Conservation (phyloP, 495 filamentous ascomycete species). For the Lasiosphaeriaceae sp. region DNA sequence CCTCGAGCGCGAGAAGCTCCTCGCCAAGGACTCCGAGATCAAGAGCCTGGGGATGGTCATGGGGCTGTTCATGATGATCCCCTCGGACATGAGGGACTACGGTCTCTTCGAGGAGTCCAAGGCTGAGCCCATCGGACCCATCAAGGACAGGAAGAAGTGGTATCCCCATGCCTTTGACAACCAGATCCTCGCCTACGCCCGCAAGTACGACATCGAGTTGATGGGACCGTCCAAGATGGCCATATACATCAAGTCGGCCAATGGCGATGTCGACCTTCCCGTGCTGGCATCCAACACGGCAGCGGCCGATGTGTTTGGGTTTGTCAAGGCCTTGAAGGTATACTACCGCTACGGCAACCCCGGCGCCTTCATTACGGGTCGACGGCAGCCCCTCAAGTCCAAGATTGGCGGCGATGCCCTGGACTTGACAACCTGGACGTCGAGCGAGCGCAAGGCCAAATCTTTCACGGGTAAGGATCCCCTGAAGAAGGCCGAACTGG, state of each 20-base stretch:
- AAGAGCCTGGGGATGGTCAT: constrained; percentile 31
- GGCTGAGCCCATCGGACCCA: constrained; percentile 11
- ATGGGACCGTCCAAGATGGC: constrained; percentile 27
- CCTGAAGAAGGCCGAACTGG: constrained; percentile 21
- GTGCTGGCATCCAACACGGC: constrained; percentile 6
- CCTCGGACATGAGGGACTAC: constrained; percentile 1
- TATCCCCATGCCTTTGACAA: constrained; percentile 7
- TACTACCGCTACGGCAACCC: constrained; percentile 3
- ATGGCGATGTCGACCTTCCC: constrained; percentile 19
- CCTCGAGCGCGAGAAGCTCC: constrained; percentile 25
- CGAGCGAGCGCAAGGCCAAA: constrained; percentile 23
- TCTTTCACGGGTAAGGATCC: constrained; percentile 24
- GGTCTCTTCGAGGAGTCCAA: background rate
- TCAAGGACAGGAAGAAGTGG: constrained; percentile 22
- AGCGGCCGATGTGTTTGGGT: constrained; percentile 17
- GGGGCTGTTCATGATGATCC: constrained; percentile 28
- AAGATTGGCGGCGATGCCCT: constrained; percentile 33
- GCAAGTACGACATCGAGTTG: constrained; percentile 20
- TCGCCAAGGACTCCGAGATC: constrained; percentile 25
- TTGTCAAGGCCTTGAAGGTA: constrained; percentile 17
- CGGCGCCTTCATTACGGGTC: constrained; percentile 2
- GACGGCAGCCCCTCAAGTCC: background rate
- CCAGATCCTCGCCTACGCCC: constrained; percentile 21
- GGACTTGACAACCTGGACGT: constrained; percentile 33
- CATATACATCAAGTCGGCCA: constrained; percentile 13